phyloP scores from a whole-genome alignment of 768 basidiomycete genomes.

The Cystobasidium tubakii region DNA sequence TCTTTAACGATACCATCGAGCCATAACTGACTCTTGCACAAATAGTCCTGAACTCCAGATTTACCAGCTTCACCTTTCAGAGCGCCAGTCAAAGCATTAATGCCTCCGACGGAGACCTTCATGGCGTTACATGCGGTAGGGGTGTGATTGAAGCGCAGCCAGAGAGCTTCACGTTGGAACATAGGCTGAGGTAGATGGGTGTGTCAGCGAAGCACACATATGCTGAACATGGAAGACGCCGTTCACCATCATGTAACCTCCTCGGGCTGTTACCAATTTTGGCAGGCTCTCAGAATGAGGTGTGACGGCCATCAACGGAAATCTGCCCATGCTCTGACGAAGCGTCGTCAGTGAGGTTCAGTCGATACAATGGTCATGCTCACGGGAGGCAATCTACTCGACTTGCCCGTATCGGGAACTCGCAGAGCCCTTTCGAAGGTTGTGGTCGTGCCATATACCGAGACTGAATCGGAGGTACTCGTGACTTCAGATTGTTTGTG shows the following conservation, averaged over 20 bases:
- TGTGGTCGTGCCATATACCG: not conserved
- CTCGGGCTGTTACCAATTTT: not conserved
- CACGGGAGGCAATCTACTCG: not conserved
- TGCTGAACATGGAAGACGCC: not conserved
- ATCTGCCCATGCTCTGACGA: not conserved
- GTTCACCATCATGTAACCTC: slow-evolving; percentile 11
- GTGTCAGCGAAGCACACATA: not conserved
- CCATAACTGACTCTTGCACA: not conserved
- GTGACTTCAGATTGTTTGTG: not conserved
- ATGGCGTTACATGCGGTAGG: not conserved
- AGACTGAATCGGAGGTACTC: not conserved
- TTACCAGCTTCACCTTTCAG: not conserved
- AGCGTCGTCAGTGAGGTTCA: not conserved
- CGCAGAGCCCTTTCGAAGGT: slow-evolving; percentile 1
- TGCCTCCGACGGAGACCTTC: slow-evolving; percentile 25
- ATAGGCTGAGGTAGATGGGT: slow-evolving; percentile 1
- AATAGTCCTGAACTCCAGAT: slow-evolving; percentile 1
- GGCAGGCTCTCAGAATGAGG: not conserved
- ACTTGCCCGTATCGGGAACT: slow-evolving; percentile 9
- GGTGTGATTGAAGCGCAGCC: not conserved
- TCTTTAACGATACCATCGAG: slow-evolving; percentile 16
- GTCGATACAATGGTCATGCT: not conserved
- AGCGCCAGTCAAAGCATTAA: slow-evolving; percentile 17
- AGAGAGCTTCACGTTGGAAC: slow-evolving; percentile 9
- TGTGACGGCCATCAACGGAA: not conserved